Base-by-base conservation (phyloP, 371 early-diverging fungal genomes). In the Apophysomyces ossiformis region DNA sequence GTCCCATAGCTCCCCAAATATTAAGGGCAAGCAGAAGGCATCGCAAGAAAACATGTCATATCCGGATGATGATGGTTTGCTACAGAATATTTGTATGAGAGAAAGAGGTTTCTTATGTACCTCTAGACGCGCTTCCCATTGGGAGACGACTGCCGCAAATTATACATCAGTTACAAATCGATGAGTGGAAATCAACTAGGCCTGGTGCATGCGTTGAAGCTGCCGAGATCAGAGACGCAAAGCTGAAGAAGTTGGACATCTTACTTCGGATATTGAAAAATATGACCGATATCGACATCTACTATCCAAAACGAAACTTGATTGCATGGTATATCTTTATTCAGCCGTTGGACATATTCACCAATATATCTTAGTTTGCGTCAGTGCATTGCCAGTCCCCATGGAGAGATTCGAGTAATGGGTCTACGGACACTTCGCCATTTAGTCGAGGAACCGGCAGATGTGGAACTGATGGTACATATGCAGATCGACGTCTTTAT, bases 401-500 rank as follows among this genome's bases (percentile, higher is more conserved):
- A 75, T 57, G 69, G 76, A 62, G 85, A 86, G 46, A 76, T 87
- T 5, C 77, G 88, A 6, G 62, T 86, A 13, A 76, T 81, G 63
- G 85, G 78, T 1, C 81, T 87, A 59, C 78, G 89, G 11, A 78
- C 87, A 12, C 57, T 90, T 18, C 74, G 89, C 16, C 82, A 87
- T 58, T 63, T 88, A 26, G 82, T 88, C 13, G 75, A 76, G 60
- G 70, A 68, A 15, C 73, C 81, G n/a, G 66, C 65, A 8, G 74
- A 78, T 63, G 76, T 82, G 11, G 68, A 78, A 37, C 54, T 74
- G 15, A 80, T 89, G 65, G 77, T 88, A 69, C 69, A 74, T 1
- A 66, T 74, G 69, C 87, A 89, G 39, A 66, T 89, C 38, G 91
- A 91, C 69, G 69, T 91, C 26, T 90, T 91, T 66, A 78, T 90